Base-by-base conservation (phyloP, 441 rosid species). In the Jatropha multifida region DNA sequence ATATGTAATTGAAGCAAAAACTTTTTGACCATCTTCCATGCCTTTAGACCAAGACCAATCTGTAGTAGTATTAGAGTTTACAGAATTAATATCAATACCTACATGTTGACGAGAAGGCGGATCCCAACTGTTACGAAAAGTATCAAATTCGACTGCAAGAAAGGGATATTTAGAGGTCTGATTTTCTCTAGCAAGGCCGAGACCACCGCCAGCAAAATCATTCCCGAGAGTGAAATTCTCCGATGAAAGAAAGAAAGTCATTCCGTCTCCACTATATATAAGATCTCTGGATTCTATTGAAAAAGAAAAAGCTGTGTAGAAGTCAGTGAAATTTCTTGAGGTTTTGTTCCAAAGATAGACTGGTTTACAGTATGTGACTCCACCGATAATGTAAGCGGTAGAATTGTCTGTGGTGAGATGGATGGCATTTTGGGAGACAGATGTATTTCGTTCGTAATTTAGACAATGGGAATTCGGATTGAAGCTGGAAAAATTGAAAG, bases 61-160 rank as follows among this genome's bases (percentile, higher is more conserved):
- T 5, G 12, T 13, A 42, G 49, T 44, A 10, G 5, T 11, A 15
- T 26, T 42, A 12, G 89, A 86, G 6, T 5, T 2, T 44, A 61
- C 14, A 13, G 80, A 75, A 44, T 79, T 58, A 70, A 86, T 51
- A 58, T 84, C 75, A 0, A 86, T 75, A 23, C 84, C 85, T 8
- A 80, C 70, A 74, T 86, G 89, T 2, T 60, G 1, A 4, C 9
- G 6, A 7, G 79, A 32, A 71, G 32, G 32, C 32, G 32, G 32
- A 32, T 32, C 32, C 32, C 32, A 75, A 4, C 0, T 0, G 12
- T 78, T 76, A 0, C 0, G 0, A 26, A 5, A 75, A 23, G 80
- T 75, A 65, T 86, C 83, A 48, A 83, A 83, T 75, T 83, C 88
- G n/a, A 80, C 81, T 0, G 87, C 87, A 1, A 86, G 78, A 14